phyloP scores from a whole-genome alignment of 2,329 filamentous ascomycete species.

The Xylariomycetidae sp. region DNA sequence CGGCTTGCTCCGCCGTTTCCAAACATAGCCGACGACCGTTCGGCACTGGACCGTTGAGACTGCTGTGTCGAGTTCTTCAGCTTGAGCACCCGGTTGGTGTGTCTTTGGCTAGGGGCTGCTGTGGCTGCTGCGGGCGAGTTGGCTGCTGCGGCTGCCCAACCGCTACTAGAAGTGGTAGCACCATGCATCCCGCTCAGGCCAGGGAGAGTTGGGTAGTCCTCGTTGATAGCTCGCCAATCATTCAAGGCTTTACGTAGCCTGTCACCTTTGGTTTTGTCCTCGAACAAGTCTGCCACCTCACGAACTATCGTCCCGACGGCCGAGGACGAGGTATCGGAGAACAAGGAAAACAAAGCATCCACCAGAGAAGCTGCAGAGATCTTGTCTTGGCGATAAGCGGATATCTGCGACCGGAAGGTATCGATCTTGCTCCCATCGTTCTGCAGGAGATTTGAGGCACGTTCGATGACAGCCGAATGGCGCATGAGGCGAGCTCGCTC shows the following conservation, averaged over 20 bases:
- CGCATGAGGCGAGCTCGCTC: conserved; percentile 76
- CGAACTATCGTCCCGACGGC: conserved; percentile 85
- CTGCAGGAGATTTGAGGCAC: conserved; percentile 72
- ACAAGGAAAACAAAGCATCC: conserved; percentile 81
- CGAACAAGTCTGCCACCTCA: conserved; percentile 88
- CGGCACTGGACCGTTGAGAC: conserved; percentile 25
- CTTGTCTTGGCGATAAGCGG: conserved; percentile 65
- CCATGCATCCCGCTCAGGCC: conserved; percentile 65
- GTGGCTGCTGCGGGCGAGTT: conserved; percentile 31
- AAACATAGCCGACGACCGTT: conserved; percentile 14
- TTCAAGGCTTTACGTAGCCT: conserved; percentile 79
- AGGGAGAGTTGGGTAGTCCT: conserved; percentile 87
- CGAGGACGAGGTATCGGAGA: conserved; percentile 67
- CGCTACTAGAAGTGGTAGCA: conserved; percentile 47
- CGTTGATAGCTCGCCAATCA: conserved; percentile 92
- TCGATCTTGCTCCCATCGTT: conserved; percentile 70
- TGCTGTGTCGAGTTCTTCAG: conserved; percentile 49
- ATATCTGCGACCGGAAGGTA: conserved; percentile 74
- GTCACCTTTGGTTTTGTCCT: conserved; percentile 69
- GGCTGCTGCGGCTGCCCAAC: conserved; percentile 50
- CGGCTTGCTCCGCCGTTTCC: conserved; percentile 7
- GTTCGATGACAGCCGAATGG: conserved; percentile 79
- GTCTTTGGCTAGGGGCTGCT: conserved; percentile 38
- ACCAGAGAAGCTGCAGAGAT: conserved; percentile 71
- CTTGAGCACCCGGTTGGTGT: conserved; percentile 50